These are phyloP conservation scores for Boeremia lycopersici DNA, from an alignment of 2,329 filamentous ascomycete genomes.

Conservation along the genomic window DNA sequence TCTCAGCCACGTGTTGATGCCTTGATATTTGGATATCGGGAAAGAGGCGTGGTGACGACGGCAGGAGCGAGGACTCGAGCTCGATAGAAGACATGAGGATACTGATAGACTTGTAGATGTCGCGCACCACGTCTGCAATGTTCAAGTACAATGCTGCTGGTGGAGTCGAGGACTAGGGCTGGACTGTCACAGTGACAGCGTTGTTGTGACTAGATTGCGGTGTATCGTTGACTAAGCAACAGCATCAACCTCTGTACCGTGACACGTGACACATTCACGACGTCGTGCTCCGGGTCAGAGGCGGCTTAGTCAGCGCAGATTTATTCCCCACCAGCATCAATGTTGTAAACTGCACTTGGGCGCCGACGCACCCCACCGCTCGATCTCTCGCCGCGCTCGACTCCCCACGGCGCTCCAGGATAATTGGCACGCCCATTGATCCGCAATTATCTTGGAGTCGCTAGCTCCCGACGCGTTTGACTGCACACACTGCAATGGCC, in stretches of 20 bases:
- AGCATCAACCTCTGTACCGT: too few relatives aligned
- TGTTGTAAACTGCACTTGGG: conserved; percentile 12
- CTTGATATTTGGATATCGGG: neutral
- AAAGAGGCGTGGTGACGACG: neutral
- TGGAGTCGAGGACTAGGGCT: too few relatives aligned
- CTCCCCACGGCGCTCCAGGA: conserved; percentile 47
- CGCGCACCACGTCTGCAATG: too few relatives aligned
- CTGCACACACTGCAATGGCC: conserved; percentile 32
- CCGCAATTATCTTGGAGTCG: conserved; percentile 52
- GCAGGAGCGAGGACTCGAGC: neutral
- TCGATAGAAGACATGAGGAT: neutral
- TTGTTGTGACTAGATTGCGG: too few relatives aligned
- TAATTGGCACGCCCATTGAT: conserved; percentile 43
- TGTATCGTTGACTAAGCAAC: too few relatives aligned
- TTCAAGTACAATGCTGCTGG: too few relatives aligned
- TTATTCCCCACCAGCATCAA: conserved; percentile 14
- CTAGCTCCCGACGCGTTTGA: conserved; percentile 25
- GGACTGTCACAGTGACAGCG: too few relatives aligned
- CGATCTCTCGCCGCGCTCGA: conserved; percentile 16
- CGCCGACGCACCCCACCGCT: conserved; percentile 23
- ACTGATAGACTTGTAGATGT: too few relatives aligned
- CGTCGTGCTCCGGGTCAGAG: too few relatives aligned
- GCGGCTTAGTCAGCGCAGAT: conserved; percentile 14
- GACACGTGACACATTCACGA: too few relatives aligned
- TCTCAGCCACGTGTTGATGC: conserved; percentile 9